A percentile compares a stretch with the other conserved stretches of the same genome.
These are phyloP conservation scores for Suillus placidus DNA, from an alignment of 768 basidiomycete species.

Conservation along the genomic window DNA sequence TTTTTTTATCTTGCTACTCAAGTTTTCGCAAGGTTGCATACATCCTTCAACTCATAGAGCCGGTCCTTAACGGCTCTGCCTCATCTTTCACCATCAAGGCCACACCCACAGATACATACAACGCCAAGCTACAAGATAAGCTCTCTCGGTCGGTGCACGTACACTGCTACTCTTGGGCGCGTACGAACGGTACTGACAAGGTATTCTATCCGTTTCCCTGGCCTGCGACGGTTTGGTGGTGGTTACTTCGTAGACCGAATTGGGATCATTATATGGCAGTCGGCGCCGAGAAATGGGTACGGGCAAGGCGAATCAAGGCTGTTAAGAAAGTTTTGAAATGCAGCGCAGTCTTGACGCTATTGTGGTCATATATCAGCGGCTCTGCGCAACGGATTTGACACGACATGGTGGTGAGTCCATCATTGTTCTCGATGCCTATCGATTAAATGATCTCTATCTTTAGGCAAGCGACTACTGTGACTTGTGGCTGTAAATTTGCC, in stretches of 20 bases:
- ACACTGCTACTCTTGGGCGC: not conserved
- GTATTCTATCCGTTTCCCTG: not conserved
- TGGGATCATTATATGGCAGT: not conserved
- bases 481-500: not conserved
- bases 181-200: not conserved
- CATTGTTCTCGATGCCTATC: not conserved
- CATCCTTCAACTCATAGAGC: not conserved
- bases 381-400: not conserved
- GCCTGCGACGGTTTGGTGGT: not conserved
- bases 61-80: not conserved
- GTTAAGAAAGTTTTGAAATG: conserved; percentile 12
- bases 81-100: not conserved
- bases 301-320: conserved; percentile 11
- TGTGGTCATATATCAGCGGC: conserved; percentile 15
- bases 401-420: not conserved
- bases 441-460: not conserved
- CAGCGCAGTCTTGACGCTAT: conserved; percentile 8
- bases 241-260: not conserved
- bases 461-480: not conserved
- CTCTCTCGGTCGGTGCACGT: not conserved
- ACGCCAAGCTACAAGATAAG: not conserved
- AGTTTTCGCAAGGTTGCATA: not conserved
- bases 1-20: not conserved
- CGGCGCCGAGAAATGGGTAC: conserved; percentile 27
- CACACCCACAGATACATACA: not conserved